These are phyloP conservation scores for Nigrospora oryzae DNA, from an alignment of 2,329 filamentous ascomycete genomes.

Conservation along the genomic window DNA sequence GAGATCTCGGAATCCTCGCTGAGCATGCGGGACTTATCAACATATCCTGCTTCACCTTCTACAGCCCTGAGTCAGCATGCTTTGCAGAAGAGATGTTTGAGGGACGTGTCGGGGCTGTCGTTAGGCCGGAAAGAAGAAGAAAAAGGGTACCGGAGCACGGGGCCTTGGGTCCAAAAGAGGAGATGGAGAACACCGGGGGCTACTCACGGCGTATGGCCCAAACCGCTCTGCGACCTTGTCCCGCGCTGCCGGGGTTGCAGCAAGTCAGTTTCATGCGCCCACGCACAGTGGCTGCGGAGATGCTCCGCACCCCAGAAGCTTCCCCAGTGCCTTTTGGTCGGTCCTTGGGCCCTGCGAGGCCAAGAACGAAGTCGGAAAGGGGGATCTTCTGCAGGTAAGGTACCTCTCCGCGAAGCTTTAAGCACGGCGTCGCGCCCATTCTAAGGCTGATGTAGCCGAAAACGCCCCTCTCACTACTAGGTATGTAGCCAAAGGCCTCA, in stretches of 20 bases:
- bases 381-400: slow-evolving; percentile 9
- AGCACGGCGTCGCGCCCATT: background rate
- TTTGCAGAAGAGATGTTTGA: too few relatives aligned
- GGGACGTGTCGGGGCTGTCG: background rate
- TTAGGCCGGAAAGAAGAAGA: too few relatives aligned
- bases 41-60: slow-evolving; percentile 1
- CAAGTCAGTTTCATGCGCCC: background rate
- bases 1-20: background rate
- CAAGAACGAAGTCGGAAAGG: slow-evolving; percentile 8
- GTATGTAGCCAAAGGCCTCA: slow-evolving; percentile 13
- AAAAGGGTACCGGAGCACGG: background rate
- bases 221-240: slow-evolving; percentile 3
- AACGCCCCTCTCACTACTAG: slow-evolving; percentile 8
- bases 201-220: background rate
- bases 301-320: slow-evolving; percentile 11
- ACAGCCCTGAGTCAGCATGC: too few relatives aligned
- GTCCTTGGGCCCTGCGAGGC: slow-evolving; percentile 11
- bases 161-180: background rate
- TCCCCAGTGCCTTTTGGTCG: slow-evolving; percentile 8
- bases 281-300: background rate
- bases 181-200: too few relatives aligned
- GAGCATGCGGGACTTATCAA: slow-evolving; percentile 3
- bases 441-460: slow-evolving; percentile 8
- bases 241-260: slow-evolving; percentile 1
- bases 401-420: slow-evolving; percentile 9